Conservation (phyloP, 352 stramenopile genomes). For the Phytopythium kandeliae region DNA sequence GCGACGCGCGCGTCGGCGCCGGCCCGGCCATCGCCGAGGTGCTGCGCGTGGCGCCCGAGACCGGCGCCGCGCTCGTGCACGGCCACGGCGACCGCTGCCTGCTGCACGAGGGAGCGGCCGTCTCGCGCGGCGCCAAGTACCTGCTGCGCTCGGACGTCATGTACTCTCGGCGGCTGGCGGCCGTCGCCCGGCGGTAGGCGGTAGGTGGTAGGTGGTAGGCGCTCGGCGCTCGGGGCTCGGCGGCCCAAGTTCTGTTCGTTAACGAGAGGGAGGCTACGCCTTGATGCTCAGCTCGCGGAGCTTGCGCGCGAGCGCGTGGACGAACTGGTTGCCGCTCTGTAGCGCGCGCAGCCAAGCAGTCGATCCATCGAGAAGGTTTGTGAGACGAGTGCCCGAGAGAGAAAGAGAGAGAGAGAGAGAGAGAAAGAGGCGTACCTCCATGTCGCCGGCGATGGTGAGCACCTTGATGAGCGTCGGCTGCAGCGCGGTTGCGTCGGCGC, state of each 20-base stretch:
- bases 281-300: conserved; percentile 52
- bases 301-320: conserved; percentile 61
- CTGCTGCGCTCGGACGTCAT: conserved; percentile 78
- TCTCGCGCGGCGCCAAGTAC: conserved; percentile 63
- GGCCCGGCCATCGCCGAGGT: conserved; percentile 4
- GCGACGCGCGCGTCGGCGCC: conserved; percentile 17
- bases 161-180: conserved; percentile 44
- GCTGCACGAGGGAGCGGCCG: conserved; percentile 66
- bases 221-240: too few species aligned
- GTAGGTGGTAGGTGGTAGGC: too few species aligned
- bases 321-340: conserved; percentile 51
- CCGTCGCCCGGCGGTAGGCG: too few species aligned
- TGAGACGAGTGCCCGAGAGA: not conserved
- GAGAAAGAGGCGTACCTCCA: conserved; percentile 42
- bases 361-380: conserved; percentile 3
- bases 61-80: conserved; percentile 63
- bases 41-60: conserved; percentile 53
- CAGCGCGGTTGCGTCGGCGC: conserved; percentile 14
- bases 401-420: not conserved
- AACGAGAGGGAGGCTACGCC: conserved; percentile 10
- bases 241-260: not conserved
- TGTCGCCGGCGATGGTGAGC: conserved; percentile 47
- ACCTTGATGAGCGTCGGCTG: conserved; percentile 66
- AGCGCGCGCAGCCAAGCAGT: conserved; percentile 5
- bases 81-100: conserved; percentile 70